phyloP scores from a whole-genome alignment of 768 basidiomycete genomes.

The Leccinum boreale region DNA sequence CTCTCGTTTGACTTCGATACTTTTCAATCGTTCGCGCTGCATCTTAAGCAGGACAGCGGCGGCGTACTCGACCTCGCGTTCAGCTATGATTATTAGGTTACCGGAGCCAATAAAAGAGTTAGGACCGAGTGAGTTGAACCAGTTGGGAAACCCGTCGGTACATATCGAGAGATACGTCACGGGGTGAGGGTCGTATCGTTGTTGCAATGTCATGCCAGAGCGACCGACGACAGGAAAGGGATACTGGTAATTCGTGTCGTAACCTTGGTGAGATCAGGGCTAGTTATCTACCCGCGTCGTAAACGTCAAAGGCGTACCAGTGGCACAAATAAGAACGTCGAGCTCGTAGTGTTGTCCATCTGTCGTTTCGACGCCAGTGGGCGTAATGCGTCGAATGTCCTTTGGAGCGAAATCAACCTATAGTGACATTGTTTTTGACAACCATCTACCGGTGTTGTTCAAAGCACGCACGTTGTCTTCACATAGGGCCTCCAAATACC shows the following conservation, averaged over 20 bases:
- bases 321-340: conserved; percentile 63
- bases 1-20: conserved; percentile 56
- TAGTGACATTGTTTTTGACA: neutral
- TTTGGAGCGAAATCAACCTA: conserved; percentile 47
- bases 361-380: conserved; percentile 52
- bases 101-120: conserved; percentile 55
- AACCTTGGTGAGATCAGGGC: conserved; percentile 18
- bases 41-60: conserved; percentile 46
- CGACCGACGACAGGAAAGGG: conserved; percentile 55
- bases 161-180: conserved; percentile 56
- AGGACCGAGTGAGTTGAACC: conserved; percentile 56
- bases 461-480: conserved; percentile 45
- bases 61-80: conserved; percentile 53
- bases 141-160: conserved; percentile 67
- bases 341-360: conserved; percentile 54
- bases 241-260: conserved; percentile 46
- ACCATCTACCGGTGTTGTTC: neutral
- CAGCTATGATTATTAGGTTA: conserved; percentile 50
- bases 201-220: conserved; percentile 47
- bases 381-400: conserved; percentile 47
- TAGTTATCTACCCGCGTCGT: neutral
- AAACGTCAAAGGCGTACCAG: conserved; percentile 31
- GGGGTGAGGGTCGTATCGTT: conserved; percentile 55
- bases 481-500: conserved; percentile 64
- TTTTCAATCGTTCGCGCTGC: conserved; percentile 59